Evolutionary conservation across 805 yeast species (phyloP).

Genomic region (Saturnispora bothae): DNA sequence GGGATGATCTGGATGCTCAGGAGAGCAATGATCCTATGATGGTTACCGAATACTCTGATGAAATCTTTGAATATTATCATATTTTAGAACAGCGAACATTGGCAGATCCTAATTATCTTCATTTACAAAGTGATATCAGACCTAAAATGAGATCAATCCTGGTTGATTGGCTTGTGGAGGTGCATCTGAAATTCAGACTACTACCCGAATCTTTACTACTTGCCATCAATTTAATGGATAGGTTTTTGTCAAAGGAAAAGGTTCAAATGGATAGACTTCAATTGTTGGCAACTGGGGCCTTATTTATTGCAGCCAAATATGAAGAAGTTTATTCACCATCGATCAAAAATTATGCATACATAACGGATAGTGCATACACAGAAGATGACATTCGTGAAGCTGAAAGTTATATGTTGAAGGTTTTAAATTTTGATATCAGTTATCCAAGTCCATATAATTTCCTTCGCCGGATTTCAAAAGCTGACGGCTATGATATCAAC

Average conservation of each 20-base stretch:
- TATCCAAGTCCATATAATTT: conserved; percentile 89
- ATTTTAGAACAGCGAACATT: conserved; percentile 61
- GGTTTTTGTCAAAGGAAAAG: conserved; percentile 65
- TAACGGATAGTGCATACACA: conserved; percentile 76
- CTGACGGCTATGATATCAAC: conserved; percentile 79
- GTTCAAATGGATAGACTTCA: conserved; percentile 76
- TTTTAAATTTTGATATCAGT: conserved; percentile 62
- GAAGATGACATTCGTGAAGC: conserved; percentile 76
- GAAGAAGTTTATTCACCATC: conserved; percentile 89
- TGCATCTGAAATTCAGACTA: conserved; percentile 72
- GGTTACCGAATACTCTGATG: conserved; percentile 89
- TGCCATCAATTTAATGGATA: conserved; percentile 78
- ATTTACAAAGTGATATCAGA: conserved; percentile 53
- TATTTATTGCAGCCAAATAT: conserved; percentile 85
- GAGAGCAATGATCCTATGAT: conserved; percentile 68
- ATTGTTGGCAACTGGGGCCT: conserved; percentile 72
- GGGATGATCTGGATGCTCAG: conserved; percentile 69
- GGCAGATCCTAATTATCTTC: conserved; percentile 61
- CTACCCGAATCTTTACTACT: conserved; percentile 78
- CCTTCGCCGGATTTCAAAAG: conserved; percentile 77
- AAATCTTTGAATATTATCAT: conserved; percentile 72
- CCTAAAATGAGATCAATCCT: conserved; percentile 79
- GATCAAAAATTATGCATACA: conserved; percentile 73
- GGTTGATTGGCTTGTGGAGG: conserved; percentile 91
- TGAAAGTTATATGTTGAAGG: conserved; percentile 67